phyloP scores from a whole-genome alignment of 768 basidiomycete species.

The Baorangia bicolor region DNA sequence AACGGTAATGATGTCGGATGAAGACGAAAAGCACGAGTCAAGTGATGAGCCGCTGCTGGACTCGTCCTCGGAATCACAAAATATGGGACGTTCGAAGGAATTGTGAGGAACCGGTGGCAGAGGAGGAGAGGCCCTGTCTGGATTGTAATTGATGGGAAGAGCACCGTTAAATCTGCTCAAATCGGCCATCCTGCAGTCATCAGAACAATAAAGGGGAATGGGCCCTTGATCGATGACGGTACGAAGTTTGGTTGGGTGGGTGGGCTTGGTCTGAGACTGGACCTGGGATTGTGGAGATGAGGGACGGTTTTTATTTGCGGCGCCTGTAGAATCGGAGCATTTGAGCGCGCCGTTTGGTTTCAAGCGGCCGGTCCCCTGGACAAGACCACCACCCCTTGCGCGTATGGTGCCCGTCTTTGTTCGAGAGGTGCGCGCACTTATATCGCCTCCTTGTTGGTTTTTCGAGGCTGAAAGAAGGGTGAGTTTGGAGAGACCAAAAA shows the following conservation, averaged over 20 bases:
- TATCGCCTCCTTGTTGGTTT: slow-evolving; percentile 28
- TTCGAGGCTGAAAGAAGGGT: slow-evolving; percentile 21
- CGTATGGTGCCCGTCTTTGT: slow-evolving; percentile 38
- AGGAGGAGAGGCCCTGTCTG: slow-evolving; percentile 41
- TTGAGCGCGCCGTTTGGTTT: slow-evolving; percentile 59
- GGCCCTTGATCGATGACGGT: slow-evolving; percentile 78
- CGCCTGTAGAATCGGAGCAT: slow-evolving; percentile 28
- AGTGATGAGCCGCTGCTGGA: slow-evolving; percentile 41
- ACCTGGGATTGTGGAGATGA: slow-evolving; percentile 21
- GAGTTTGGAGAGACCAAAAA: background rate
- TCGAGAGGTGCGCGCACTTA: slow-evolving; percentile 30
- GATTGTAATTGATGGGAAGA: slow-evolving; percentile 48
- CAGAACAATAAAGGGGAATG: slow-evolving; percentile 83
- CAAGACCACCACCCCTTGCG: slow-evolving; percentile 49
- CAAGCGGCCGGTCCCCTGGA: slow-evolving; percentile 64
- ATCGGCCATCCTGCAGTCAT: slow-evolving; percentile 67
- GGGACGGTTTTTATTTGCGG: slow-evolving; percentile 15
- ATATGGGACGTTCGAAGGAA: slow-evolving; percentile 28
- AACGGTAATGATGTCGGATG: slow-evolving; percentile 21
- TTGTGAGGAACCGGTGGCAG: slow-evolving; percentile 43
- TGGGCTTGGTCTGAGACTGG: slow-evolving; percentile 23
- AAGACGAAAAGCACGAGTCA: slow-evolving; percentile 31
- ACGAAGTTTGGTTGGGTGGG: slow-evolving; percentile 48
- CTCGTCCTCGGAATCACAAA: slow-evolving; percentile 41
- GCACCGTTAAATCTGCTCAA: slow-evolving; percentile 41